Evolutionary conservation across 2,329 filamentous ascomycete genomes (phyloP).

Genomic region (Neofusicoccum umdonicola): DNA sequence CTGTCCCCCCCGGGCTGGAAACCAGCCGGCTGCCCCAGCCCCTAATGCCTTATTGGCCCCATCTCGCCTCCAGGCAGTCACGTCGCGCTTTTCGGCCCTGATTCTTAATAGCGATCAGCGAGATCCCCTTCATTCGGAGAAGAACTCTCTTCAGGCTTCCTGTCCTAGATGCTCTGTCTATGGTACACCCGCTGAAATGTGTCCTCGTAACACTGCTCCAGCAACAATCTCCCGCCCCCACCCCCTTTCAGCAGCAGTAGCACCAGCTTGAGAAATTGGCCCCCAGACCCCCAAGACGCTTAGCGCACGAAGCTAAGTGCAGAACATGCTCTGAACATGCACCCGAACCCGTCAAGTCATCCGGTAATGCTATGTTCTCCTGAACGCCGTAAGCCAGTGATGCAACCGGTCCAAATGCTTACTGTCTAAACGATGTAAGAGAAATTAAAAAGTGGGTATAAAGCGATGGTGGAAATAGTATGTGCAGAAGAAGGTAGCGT

Average conservation of each 20-base stretch:
- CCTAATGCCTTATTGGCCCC: not conserved
- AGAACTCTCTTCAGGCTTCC: not conserved
- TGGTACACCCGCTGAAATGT: not conserved
- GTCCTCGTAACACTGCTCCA: not conserved
- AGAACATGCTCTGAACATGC: conserved; percentile 4
- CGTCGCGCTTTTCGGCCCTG: not conserved
- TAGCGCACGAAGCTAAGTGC: conserved; percentile 9
- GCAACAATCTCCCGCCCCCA: not conserved
- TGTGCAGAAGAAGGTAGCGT: conserved; percentile 33
- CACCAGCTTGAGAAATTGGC: conserved; percentile 7
- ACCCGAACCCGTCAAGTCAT: conserved; percentile 11
- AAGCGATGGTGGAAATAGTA: conserved; percentile 28
- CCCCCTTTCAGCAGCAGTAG: not conserved
- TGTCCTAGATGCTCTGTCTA: conserved; percentile 3
- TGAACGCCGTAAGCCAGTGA: conserved; percentile 14
- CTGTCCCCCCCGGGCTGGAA: not conserved
- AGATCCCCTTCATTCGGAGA: conserved; percentile 7
- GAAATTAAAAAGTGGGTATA: conserved; percentile 42
- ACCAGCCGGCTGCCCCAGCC: not conserved
- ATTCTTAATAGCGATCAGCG: conserved; percentile 10
- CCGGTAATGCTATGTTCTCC: conserved; percentile 5
- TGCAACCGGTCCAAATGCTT: conserved; percentile 2
- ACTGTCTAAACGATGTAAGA: conserved; percentile 9
- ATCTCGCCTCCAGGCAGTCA: not conserved
- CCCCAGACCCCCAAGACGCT: not conserved